Evolutionary conservation across 192 early-diverging fungal species (phyloP).

Genomic region (Coemansia sp.): DNA sequence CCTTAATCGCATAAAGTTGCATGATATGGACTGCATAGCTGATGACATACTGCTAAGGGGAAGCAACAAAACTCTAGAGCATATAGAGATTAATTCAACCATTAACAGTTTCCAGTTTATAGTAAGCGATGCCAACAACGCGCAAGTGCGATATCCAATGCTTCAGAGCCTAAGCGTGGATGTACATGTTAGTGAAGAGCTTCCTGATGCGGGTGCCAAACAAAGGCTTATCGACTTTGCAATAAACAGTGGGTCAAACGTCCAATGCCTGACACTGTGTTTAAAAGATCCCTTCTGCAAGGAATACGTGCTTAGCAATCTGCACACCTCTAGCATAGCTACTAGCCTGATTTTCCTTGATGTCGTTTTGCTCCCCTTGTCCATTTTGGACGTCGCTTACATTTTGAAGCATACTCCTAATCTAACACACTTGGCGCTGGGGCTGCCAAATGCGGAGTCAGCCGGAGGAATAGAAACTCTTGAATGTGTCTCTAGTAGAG

Average conservation of each 20-base stretch:
- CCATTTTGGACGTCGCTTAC: background rate
- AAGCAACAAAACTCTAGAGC: background rate
- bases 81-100: background rate
- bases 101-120: background rate
- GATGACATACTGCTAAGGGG: background rate
- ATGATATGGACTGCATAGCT: background rate
- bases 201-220: background rate
- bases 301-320: background rate
- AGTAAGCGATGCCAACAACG: background rate
- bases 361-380: background rate
- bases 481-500: too few species aligned
- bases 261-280: background rate
- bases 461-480: too few species aligned
- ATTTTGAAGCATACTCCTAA: background rate
- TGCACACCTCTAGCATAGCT: background rate
- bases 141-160: background rate
- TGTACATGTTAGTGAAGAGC: background rate
- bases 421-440: background rate
- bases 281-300: background rate
- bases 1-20: background rate
- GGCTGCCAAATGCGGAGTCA: too few species aligned
- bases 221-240: background rate
- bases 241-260: background rate
- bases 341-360: background rate
- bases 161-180: background rate